Percentiles rank a stretch among this genome's conserved stretches.
Evolutionary conservation across 352 stramenopile species (phyloP).

Genomic region (Globisporangium cylindrosporum): DNA sequence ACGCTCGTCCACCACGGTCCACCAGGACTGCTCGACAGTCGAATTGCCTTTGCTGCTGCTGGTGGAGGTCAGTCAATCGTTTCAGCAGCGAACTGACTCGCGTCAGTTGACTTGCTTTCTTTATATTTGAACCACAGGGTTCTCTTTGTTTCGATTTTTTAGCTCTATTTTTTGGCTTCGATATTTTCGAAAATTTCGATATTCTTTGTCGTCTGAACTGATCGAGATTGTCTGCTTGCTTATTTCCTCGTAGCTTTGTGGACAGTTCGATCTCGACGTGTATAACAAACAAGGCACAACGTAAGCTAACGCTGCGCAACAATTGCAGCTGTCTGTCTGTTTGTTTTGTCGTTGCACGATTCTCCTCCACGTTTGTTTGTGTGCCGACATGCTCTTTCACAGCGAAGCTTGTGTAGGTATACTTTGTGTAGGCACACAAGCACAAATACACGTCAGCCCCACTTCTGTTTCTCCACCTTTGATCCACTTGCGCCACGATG

Average conservation of each 20-base stretch:
- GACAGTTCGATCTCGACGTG: neutral
- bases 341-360: neutral
- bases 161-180: neutral
- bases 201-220: neutral
- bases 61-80: neutral
- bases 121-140: neutral
- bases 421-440: neutral
- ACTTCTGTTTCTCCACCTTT: too few species aligned
- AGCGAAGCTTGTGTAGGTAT: neutral
- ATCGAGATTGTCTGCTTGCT: neutral
- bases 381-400: neutral
- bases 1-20: neutral
- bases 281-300: neutral
- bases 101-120: too few species aligned
- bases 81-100: neutral
- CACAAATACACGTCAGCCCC: neutral
- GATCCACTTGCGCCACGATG: neutral
- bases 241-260: neutral
- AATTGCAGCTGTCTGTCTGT: neutral
- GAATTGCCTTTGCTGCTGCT: neutral
- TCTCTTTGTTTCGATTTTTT: neutral
- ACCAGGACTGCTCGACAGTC: neutral
- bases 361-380: neutral
- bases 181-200: neutral
- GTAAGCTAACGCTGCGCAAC: neutral